Conservation (phyloP, 495 filamentous ascomycete genomes). For the Aspergillus baeticus region DNA sequence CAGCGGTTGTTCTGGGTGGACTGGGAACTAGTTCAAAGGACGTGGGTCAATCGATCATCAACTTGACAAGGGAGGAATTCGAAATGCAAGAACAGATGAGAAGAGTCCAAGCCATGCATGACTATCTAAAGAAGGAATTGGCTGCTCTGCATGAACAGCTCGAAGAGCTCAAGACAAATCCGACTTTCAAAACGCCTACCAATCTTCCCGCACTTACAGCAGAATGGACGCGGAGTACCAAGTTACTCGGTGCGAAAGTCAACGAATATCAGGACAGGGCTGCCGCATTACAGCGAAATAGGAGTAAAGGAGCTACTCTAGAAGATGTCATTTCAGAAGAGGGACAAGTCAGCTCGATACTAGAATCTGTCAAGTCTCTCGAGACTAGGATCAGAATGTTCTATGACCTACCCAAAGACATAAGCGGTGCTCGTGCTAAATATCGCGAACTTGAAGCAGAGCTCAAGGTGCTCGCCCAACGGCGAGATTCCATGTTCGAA, state of each 20-base stretch:
- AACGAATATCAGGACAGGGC: constrained; percentile 55
- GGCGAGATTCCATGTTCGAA: constrained; percentile 71
- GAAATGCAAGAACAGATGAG: constrained; percentile 39
- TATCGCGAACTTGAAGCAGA: constrained; percentile 64
- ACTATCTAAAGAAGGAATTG: constrained; percentile 44
- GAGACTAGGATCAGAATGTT: constrained; percentile 59
- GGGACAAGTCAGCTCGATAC: constrained; percentile 30
- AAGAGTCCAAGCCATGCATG: constrained; percentile 57
- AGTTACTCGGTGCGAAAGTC: constrained; percentile 56
- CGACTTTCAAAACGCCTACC: constrained; percentile 47
- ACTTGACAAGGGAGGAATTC: constrained; percentile 44
- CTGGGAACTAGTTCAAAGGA: constrained; percentile 33
- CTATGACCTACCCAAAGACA: constrained; percentile 67
- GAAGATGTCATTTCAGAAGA: constrained; percentile 52
- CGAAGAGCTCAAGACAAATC: constrained; percentile 38
- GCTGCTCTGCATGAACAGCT: constrained; percentile 34
- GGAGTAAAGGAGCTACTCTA: constrained; percentile 39
- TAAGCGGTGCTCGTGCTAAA: constrained; percentile 61
- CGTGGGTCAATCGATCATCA: constrained; percentile 40
- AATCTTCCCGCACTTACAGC: constrained; percentile 58
- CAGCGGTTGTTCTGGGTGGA: constrained; percentile 32
- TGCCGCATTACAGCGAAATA: constrained; percentile 37
- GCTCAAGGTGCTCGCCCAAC: constrained; percentile 51
- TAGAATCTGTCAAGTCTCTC: constrained; percentile 42
- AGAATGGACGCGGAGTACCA: constrained; percentile 61